phyloP scores from a whole-genome alignment of 2,329 filamentous ascomycete species.

The Aspergillus ochraceoroseus region DNA sequence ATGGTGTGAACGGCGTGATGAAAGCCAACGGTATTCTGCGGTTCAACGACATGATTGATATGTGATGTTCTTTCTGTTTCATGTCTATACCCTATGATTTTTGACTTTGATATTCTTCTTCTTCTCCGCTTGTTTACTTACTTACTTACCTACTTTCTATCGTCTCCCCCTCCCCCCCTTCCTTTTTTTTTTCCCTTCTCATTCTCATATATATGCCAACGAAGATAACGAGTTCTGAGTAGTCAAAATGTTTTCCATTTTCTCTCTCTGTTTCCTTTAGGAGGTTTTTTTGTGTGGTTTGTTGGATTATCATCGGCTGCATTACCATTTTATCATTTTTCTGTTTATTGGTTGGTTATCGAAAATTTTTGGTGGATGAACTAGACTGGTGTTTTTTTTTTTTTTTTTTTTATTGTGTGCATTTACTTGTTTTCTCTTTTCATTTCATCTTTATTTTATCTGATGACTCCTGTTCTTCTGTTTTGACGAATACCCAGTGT shows the following conservation, averaged over 20 bases:
- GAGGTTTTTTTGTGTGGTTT: constrained; percentile 5
- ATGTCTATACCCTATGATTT: too few species aligned
- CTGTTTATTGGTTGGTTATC: constrained; percentile 4
- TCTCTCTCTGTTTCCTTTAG: background rate
- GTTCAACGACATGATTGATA: constrained; percentile 89
- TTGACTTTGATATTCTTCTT: too few species aligned
- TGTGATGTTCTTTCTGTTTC: constrained; percentile 38
- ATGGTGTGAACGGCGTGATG: constrained; percentile 82
- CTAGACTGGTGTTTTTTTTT: constrained; percentile 5
- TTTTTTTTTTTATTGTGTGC: too few species aligned
- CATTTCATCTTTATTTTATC: constrained; percentile 6
- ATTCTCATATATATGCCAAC: constrained; percentile 9
- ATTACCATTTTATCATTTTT: background rate
- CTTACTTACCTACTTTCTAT: background rate
- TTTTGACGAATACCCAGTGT: constrained; percentile 12
- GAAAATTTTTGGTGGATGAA: constrained; percentile 3
- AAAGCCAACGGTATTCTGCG: constrained; percentile 80
- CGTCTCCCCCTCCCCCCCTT: too few species aligned
- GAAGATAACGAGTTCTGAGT: constrained; percentile 9
- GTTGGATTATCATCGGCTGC: constrained; percentile 5
- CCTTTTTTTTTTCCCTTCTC: constrained; percentile 1
- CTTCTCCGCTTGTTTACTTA: background rate
- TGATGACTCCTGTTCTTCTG: constrained; percentile 4
- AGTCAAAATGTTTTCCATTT: background rate
- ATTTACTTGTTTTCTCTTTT: constrained; percentile 4